These are phyloP conservation scores for Trifolium pratense DNA, from an alignment of 306 rosid species.

Conservation along the genomic window DNA sequence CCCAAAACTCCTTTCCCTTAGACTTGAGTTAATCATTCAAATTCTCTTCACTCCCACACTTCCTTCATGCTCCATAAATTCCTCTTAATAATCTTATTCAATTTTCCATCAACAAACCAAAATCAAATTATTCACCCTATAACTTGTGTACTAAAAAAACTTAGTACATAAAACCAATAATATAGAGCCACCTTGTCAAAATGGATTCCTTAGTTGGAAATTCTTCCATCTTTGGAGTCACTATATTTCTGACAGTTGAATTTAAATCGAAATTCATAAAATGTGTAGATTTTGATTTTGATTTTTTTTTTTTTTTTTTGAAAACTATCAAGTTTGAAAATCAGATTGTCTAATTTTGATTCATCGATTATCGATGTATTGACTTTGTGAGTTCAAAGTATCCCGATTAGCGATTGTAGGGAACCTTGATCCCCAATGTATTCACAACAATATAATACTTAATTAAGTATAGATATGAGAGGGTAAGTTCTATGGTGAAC, in stretches of 20 bases:
- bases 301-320: no score
- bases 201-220: not conserved
- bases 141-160: slow-evolving; percentile 40
- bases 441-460: not conserved
- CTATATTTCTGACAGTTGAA: not conserved
- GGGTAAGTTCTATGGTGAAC: not conserved
- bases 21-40: slow-evolving; percentile 38
- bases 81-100: not conserved
- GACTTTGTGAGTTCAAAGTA: not conserved
- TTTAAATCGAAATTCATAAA: not conserved
- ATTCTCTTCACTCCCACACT: slow-evolving; percentile 46
- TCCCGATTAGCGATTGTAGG: not conserved
- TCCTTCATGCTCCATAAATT: not conserved
- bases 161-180: slow-evolving; percentile 25
- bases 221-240: not conserved
- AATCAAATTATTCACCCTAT: not conserved
- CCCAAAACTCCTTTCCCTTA: not conserved
- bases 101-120: slow-evolving; percentile 1
- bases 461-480: not conserved
- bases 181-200: not conserved
- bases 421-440: not conserved
- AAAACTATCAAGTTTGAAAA: not conserved
- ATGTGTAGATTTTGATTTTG: accelerated
- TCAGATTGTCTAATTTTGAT: not conserved
- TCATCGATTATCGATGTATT: not conserved